Conservation (phyloP, 2,329 filamentous ascomycete genomes). For the Penicillium digitatum region DNA sequence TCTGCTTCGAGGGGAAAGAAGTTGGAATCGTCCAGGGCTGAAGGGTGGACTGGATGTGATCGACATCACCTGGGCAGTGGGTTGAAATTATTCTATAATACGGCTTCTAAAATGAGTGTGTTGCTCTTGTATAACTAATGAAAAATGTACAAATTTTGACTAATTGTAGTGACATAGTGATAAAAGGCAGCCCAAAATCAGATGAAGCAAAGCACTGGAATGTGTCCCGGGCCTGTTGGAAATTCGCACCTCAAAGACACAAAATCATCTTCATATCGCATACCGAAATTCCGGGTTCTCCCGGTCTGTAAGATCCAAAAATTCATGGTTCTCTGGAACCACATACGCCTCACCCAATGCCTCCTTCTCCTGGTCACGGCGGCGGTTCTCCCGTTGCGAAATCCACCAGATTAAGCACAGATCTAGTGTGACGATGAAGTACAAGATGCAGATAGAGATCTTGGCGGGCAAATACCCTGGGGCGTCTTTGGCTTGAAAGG, state of each 20-base stretch:
- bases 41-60: not conserved
- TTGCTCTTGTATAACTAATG: not conserved
- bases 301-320: conserved; percentile 28
- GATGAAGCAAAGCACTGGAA: not conserved
- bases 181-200: not conserved
- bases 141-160: not conserved
- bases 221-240: not conserved
- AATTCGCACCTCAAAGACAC: not conserved
- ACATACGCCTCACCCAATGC: conserved; percentile 22
- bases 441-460: conserved; percentile 28
- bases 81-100: not conserved
- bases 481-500: conserved; percentile 38
- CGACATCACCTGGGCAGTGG: not conserved
- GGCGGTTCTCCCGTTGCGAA: conserved; percentile 27
- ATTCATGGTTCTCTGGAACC: conserved; percentile 33
- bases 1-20: not conserved
- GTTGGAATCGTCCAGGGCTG: not conserved
- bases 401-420: conserved; percentile 31
- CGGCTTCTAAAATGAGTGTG: not conserved
- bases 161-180: no score
- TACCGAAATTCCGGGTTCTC: conserved; percentile 27
- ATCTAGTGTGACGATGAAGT: conserved; percentile 29
- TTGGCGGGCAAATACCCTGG: conserved; percentile 29
- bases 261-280: conserved; percentile 13
- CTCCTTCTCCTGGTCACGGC: conserved; percentile 27